These are phyloP conservation scores for Exophiala oligosperma DNA, from an alignment of 2,329 filamentous ascomycete species.

Conservation along the genomic window DNA sequence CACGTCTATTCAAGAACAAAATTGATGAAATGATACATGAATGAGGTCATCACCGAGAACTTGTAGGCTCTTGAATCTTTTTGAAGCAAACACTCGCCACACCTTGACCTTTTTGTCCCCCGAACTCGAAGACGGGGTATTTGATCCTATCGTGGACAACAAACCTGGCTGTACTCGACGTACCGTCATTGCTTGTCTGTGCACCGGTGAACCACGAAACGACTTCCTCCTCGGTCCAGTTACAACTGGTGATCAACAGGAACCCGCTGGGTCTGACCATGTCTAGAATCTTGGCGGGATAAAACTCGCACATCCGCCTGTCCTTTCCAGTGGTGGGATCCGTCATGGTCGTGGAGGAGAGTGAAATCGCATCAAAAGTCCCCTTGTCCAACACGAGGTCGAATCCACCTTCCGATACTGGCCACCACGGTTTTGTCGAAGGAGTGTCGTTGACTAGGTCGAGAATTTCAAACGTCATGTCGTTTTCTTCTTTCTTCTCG, in stretches of 20 bases:
- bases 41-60: neutral
- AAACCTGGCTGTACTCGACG: slow-evolving; percentile 43
- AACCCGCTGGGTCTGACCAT: slow-evolving; percentile 71
- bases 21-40: neutral
- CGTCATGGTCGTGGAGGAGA: slow-evolving; percentile 47
- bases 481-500: slow-evolving; percentile 56
- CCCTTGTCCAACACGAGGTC: slow-evolving; percentile 97
- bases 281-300: slow-evolving; percentile 65
- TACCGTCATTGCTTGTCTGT: slow-evolving; percentile 31
- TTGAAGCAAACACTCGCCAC: slow-evolving; percentile 85
- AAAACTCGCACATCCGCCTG: slow-evolving; percentile 69
- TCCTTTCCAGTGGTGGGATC: slow-evolving; percentile 31
- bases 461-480: slow-evolving; percentile 48
- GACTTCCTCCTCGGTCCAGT: slow-evolving; percentile 93
- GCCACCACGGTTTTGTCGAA: slow-evolving; percentile 39
- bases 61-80: slow-evolving; percentile 34
- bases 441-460: slow-evolving; percentile 35
- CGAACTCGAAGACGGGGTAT: slow-evolving; percentile 87
- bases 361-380: slow-evolving; percentile 90
- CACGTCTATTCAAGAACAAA: neutral
- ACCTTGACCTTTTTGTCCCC: slow-evolving; percentile 81
- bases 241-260: slow-evolving; percentile 90
- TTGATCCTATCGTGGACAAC: slow-evolving; percentile 67
- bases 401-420: slow-evolving; percentile 58
- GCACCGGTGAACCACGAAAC: slow-evolving; percentile 70